Evolutionary conservation across 2,329 filamentous ascomycete genomes (phyloP).

Genomic region (Thielaviopsis punctulata): DNA sequence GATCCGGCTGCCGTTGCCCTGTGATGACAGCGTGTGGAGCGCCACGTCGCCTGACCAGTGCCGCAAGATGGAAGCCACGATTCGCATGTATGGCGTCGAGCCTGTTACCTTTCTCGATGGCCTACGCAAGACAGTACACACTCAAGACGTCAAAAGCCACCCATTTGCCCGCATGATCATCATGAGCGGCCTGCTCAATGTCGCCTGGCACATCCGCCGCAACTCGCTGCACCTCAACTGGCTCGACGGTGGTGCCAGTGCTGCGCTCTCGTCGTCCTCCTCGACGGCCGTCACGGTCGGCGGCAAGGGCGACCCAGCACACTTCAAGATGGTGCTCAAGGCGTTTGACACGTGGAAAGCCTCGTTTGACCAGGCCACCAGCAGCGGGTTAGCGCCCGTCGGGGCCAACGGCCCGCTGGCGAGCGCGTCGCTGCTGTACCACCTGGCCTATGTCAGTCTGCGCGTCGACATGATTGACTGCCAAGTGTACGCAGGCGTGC

Average conservation of each 20-base stretch:
- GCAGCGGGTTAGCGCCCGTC: conserved; percentile 27
- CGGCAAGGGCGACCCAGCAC: neutral
- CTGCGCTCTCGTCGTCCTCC: neutral
- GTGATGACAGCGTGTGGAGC: conserved; percentile 74
- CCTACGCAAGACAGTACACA: conserved; percentile 67
- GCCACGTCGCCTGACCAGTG: conserved; percentile 64
- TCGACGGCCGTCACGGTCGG: neutral
- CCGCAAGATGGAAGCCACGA: conserved; percentile 55
- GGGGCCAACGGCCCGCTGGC: conserved; percentile 47
- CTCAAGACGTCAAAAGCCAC: conserved; percentile 66
- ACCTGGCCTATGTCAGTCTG: conserved; percentile 75
- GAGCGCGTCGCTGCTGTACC: conserved; percentile 64
- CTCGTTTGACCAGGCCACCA: conserved; percentile 58
- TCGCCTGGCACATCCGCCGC: conserved; percentile 83
- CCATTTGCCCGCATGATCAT: conserved; percentile 78
- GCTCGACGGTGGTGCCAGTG: conserved; percentile 43
- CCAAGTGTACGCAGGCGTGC: conserved; percentile 72
- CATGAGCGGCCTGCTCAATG: conserved; percentile 77
- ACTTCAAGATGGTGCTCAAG: conserved; percentile 47
- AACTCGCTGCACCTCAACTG: conserved; percentile 72
- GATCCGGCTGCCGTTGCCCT: conserved; percentile 69
- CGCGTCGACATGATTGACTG: conserved; percentile 81
- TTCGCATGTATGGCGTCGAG: conserved; percentile 64
- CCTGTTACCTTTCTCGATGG: conserved; percentile 69
- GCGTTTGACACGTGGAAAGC: conserved; percentile 79